A percentile compares a stretch with the other conserved stretches of the same genome.
Evolutionary conservation across 179 eudicot genomes (phyloP).

Genomic region (Beta corolliflora): DNA sequence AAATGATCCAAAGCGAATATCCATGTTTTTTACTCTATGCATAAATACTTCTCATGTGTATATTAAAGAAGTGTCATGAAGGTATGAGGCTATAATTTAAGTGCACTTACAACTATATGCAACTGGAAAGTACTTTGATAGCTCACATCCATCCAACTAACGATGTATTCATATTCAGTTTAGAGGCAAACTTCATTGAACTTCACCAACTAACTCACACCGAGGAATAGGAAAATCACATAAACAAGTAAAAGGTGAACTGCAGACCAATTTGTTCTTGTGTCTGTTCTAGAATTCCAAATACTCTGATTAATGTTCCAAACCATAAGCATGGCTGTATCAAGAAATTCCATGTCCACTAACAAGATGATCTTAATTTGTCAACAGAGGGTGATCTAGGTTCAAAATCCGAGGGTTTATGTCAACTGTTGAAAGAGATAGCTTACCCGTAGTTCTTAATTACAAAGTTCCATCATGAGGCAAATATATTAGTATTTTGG

Average conservation of each 20-base stretch:
- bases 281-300: neutral
- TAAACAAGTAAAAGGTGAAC: too few species aligned
- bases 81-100: neutral
- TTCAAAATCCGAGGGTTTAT: neutral
- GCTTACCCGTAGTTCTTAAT: neutral
- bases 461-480: neutral
- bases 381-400: neutral
- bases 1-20: neutral
- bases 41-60: too few species aligned
- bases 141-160: neutral
- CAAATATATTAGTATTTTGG: neutral
- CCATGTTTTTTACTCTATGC: neutral
- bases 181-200: neutral
- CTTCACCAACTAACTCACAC: neutral
- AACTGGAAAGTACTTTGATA: neutral
- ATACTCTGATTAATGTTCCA: neutral
- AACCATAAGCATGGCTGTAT: neutral
- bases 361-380: too few species aligned
- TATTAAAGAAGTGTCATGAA: neutral
- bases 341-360: neutral
- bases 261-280: neutral
- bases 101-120: neutral
- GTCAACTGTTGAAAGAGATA: neutral
- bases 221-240: neutral
- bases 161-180: neutral